Evolutionary conservation across 1,139 yeast genomes (phyloP), one percentile per base, ranked within the genome.

Genomic region (Magnusiomyces magnusii): DNA sequence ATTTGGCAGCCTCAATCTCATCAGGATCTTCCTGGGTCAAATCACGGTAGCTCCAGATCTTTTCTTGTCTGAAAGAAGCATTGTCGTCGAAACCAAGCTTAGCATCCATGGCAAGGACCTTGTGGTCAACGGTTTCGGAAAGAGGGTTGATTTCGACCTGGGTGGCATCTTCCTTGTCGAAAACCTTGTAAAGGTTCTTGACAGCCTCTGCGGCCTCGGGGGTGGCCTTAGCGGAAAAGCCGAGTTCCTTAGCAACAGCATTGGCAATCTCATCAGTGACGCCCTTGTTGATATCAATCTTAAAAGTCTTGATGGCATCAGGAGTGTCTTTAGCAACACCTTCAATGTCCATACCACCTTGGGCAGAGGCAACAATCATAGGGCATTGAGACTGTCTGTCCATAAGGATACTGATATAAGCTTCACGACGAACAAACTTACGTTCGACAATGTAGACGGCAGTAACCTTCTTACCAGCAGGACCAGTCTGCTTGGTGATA

Each of bases 341-440:
- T 80, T 93, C 99, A 72, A 93, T 95, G 78, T 93, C 97, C 96
- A 95, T 92, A 80, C 99, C 99, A 80, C 99, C 99, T 79, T 93
- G 95, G 66, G 96, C 80, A 47, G 97, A 90, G 55, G 97, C 97
- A 66, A 93, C 97, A 73, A 93, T 89, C 78, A 93, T 81, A 64
- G 98, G 97, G 68, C 84, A 80, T 78, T 92, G 96, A 65, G 86
- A 81, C 67, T 85, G 82, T 79, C 99, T 88, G 81, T 93, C 99
- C 87, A 92, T 83, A 68, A 95, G 82, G 68, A 95, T 90, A 65
- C 98, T 96, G 67, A 95, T 77, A 78, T 93, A 93, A 63, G 97
- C 96, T 79, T 93, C 99, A 68, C 95, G 89, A 69, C 85, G 80
- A 62, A 95, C 96, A 71, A 88, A 88, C 74, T 91, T 92, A 76